These are phyloP conservation scores for Grosmannia penicillata DNA, from an alignment of 2,329 filamentous ascomycete species.

Conservation along the genomic window DNA sequence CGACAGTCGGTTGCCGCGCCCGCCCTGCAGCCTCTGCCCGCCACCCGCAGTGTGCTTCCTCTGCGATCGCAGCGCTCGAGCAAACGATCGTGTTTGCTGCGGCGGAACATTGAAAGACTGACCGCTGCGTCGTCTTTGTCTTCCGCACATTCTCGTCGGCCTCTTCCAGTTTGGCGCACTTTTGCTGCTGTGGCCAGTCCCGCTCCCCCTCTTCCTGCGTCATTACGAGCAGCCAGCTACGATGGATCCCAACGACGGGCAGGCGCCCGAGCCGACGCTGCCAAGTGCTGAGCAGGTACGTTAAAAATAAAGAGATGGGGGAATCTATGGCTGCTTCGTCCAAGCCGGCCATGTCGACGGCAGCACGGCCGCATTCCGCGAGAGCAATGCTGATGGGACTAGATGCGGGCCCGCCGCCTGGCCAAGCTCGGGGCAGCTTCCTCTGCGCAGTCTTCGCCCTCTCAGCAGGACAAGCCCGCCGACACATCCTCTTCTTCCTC, in stretches of 20 bases:
- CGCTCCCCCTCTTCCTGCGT: not conserved
- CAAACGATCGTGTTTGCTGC: no score
- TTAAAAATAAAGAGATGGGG: not conserved
- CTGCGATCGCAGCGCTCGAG: no score
- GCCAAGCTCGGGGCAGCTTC: constrained; percentile 27
- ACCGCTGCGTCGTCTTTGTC: no score
- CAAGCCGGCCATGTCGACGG: no score
- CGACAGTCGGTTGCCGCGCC: no score
- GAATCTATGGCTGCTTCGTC: not conserved
- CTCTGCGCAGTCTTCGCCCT: constrained; percentile 8
- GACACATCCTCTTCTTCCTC: constrained; percentile 3
- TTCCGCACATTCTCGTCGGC: no score
- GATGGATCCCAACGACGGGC: constrained; percentile 32
- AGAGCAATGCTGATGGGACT: not conserved
- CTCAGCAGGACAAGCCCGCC: constrained; percentile 5
- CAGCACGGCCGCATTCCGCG: no score
- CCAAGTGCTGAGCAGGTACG: constrained; percentile 12
- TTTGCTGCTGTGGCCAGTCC: no score
- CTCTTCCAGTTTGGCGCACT: no score
- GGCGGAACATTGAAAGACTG: no score
- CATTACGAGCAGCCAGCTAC: constrained; percentile 6
- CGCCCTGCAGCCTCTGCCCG: no score
- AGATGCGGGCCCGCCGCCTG: constrained; percentile 17
- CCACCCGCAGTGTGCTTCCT: no score
- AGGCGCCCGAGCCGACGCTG: constrained; percentile 15